Conservation (phyloP, 1,139 yeast species). For the Geotrichum bryndzae region DNA sequence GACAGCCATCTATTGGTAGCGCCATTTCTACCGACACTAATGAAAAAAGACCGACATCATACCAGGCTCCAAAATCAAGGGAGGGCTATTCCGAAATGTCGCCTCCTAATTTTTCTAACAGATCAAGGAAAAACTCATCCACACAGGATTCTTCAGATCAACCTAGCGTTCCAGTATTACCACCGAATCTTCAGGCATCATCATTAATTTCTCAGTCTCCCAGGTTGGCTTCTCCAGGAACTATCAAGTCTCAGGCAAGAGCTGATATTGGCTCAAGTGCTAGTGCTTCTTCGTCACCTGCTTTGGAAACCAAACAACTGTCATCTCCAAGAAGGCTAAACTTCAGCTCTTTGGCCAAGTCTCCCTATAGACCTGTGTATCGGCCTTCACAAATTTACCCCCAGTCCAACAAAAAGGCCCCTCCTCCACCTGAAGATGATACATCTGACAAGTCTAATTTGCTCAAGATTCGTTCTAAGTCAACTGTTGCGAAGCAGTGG, state of each 20-base stretch:
- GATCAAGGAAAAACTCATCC: background rate
- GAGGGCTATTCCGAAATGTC: background rate
- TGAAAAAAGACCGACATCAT: background rate
- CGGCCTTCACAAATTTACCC: constrained; percentile 15
- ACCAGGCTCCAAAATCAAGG: background rate
- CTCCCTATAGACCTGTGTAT: constrained; percentile 12
- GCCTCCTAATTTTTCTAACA: background rate
- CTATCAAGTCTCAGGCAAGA: background rate
- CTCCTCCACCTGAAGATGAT: background rate
- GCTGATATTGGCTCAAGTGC: background rate
- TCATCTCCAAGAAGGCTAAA: background rate
- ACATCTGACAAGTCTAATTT: background rate
- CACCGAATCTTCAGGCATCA: background rate
- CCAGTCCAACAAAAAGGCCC: constrained; percentile 6
- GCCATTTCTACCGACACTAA: background rate
- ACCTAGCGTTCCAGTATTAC: background rate
- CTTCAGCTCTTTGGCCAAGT: constrained; percentile 7
- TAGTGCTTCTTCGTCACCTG: background rate
- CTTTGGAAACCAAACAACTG: background rate
- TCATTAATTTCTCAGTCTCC: background rate
- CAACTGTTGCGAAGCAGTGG: constrained; percentile 18
- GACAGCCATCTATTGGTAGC: background rate
- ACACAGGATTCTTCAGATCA: background rate
- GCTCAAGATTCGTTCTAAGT: constrained; percentile 11
- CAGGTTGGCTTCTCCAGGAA: background rate